Percentiles rank a stretch among this genome's conserved stretches.
Evolutionary conservation across 768 basidiomycete species (phyloP).

Genomic region (Amanita rubescens): DNA sequence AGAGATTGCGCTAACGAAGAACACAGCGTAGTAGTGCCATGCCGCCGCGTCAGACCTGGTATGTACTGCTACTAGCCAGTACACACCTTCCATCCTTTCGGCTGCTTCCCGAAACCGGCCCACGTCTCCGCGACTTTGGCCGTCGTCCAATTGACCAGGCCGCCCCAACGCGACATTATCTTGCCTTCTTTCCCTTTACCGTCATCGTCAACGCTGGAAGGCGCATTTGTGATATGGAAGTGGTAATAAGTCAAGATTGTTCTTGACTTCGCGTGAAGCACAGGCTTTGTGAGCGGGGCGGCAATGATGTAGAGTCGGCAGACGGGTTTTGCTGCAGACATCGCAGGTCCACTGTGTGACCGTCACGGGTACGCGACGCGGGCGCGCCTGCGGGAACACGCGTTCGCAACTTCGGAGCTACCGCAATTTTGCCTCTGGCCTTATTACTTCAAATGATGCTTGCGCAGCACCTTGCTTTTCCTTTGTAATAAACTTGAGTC

Average conservation of each 20-base stretch:
- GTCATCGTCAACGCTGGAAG: conserved; percentile 6
- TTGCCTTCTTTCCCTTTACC: conserved; percentile 7
- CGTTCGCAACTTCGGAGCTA: no score
- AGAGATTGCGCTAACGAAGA: conserved; percentile 39
- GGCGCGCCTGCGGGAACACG: no score
- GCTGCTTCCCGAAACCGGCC: conserved; percentile 62
- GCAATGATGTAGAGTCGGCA: conserved; percentile 38
- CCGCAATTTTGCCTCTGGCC: no score
- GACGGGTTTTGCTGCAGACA: conserved; percentile 14
- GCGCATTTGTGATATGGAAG: conserved; percentile 28
- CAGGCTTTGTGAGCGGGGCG: conserved; percentile 35
- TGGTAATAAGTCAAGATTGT: conserved; percentile 35
- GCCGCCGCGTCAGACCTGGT: neutral
- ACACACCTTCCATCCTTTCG: conserved; percentile 69
- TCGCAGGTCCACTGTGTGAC: no score
- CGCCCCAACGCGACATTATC: conserved; percentile 27
- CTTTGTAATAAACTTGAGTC: no score
- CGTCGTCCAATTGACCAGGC: conserved; percentile 40
- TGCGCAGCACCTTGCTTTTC: no score
- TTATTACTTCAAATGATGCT: no score
- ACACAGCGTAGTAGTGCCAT: neutral
- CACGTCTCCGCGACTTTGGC: conserved; percentile 50
- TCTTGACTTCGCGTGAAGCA: conserved; percentile 14
- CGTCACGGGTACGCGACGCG: no score
- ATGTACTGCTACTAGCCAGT: neutral